phyloP scores from a whole-genome alignment of 805 yeast genomes.

The Suhomyces kilbournensis region DNA sequence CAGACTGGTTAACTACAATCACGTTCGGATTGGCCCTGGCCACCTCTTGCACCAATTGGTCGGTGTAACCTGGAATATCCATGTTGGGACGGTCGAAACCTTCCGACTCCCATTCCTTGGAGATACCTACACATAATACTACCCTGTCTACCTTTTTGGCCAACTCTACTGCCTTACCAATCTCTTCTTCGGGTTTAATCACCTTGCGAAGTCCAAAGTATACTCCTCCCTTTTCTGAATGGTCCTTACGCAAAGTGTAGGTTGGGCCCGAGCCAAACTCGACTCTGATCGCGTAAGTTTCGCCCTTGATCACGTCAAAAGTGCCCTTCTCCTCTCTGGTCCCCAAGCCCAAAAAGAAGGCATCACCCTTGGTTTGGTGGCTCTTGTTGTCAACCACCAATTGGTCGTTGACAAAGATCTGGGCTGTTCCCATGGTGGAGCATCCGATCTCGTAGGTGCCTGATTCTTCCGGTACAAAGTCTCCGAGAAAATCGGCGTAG shows the following conservation, averaged over 20 bases:
- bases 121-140: constrained; percentile 49
- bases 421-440: constrained; percentile 53
- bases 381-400: constrained; percentile 57
- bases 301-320: constrained; percentile 41
- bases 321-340: constrained; percentile 47
- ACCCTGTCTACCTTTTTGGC: constrained; percentile 55
- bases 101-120: constrained; percentile 58
- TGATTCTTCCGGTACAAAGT: constrained; percentile 44
- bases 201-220: constrained; percentile 22
- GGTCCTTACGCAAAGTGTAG: constrained; percentile 15
- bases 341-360: constrained; percentile 52
- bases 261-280: constrained; percentile 54
- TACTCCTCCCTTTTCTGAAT: constrained; percentile 22
- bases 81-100: constrained; percentile 53
- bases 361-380: constrained; percentile 46
- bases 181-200: constrained; percentile 19
- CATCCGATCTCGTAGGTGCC: constrained; percentile 53
- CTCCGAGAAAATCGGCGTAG: constrained; percentile 45
- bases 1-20: constrained; percentile 55
- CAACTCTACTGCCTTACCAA: constrained; percentile 41
- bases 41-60: constrained; percentile 45
- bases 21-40: constrained; percentile 47
- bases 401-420: constrained; percentile 49
- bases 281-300: constrained; percentile 42
- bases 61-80: constrained; percentile 49